phyloP scores from a whole-genome alignment of 2,329 filamentous ascomycete genomes.

The Aotearoamyces nothofagi region DNA sequence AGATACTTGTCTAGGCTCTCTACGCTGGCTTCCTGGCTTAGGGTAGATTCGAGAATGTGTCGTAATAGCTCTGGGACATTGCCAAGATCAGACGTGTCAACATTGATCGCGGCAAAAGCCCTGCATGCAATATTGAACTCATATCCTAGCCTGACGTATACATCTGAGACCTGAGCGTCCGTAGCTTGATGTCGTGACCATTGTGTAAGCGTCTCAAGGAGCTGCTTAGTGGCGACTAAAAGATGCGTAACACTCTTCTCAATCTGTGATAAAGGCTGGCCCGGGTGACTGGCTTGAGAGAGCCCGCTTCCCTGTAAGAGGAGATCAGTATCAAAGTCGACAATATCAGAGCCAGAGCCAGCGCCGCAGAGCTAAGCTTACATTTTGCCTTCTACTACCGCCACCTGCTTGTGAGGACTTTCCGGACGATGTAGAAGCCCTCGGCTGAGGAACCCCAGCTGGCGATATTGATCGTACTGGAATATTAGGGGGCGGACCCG shows the following conservation, averaged over 20 bases:
- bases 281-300: slow-evolving; percentile 8
- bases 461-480: slow-evolving; percentile 45
- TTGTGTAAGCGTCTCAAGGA: slow-evolving; percentile 91
- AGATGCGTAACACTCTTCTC: slow-evolving; percentile 98
- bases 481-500: slow-evolving; percentile 39
- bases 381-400: slow-evolving; percentile 37
- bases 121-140: slow-evolving; percentile 99
- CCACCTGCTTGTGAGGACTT: slow-evolving; percentile 37
- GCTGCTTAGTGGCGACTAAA: slow-evolving; percentile 91
- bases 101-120: slow-evolving; percentile 91
- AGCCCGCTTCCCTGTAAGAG: slow-evolving; percentile 7
- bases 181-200: slow-evolving; percentile 90
- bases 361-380: too few species aligned
- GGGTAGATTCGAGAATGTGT: slow-evolving; percentile 82
- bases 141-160: slow-evolving; percentile 93
- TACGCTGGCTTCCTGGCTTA: slow-evolving; percentile 90
- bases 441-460: slow-evolving; percentile 33
- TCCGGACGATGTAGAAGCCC: slow-evolving; percentile 49
- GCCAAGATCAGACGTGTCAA: slow-evolving; percentile 85
- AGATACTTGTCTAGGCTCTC: slow-evolving; percentile 89
- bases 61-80: slow-evolving; percentile 88
- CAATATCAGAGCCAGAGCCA: too few species aligned
- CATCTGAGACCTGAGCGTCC: slow-evolving; percentile 91
- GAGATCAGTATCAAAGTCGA: too few species aligned
- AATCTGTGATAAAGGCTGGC: slow-evolving; percentile 62